Percentiles rank a stretch among this genome's conserved stretches.
phyloP scores from a whole-genome alignment of 1,284 basidiomycete genomes.

The Cystobasidium pallidum region DNA sequence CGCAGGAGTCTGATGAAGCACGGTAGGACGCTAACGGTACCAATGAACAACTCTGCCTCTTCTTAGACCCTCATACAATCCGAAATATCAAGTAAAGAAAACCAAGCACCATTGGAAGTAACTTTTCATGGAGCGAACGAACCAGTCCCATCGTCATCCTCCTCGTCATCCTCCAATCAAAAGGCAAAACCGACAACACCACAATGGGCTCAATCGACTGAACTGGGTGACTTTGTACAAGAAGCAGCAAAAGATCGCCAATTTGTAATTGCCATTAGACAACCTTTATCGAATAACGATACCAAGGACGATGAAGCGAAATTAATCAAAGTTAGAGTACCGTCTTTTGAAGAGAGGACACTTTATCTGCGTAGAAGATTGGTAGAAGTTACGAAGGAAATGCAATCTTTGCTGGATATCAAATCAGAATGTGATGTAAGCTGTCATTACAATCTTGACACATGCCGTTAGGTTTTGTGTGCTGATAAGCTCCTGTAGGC shows the following conservation, averaged over 20 bases:
- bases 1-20: too few species aligned
- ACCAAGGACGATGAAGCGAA: not conserved
- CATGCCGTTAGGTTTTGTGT: too few species aligned
- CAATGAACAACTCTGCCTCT: too few species aligned
- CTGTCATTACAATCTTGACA: too few species aligned
- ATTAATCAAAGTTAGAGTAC: conserved; percentile 31
- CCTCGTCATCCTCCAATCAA: not conserved
- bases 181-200: not conserved
- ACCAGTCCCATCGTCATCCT: not conserved
- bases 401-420: conserved; percentile 41
- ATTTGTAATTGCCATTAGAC: conserved; percentile 37
- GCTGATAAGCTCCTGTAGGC: not conserved
- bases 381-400: conserved; percentile 28
- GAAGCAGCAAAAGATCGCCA: conserved; percentile 42
- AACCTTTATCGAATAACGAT: not conserved
- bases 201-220: conserved; percentile 36
- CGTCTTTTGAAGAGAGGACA: conserved; percentile 43
- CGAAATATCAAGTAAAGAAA: conserved; percentile 38
- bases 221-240: conserved; percentile 45
- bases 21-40: too few species aligned
- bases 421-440: conserved; percentile 45
- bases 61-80: conserved; percentile 42
- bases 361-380: conserved; percentile 31
- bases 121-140: conserved; percentile 40
- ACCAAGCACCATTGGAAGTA: conserved; percentile 30